Conservation (phyloP, 768 basidiomycete genomes). For the Suillus discolor region DNA sequence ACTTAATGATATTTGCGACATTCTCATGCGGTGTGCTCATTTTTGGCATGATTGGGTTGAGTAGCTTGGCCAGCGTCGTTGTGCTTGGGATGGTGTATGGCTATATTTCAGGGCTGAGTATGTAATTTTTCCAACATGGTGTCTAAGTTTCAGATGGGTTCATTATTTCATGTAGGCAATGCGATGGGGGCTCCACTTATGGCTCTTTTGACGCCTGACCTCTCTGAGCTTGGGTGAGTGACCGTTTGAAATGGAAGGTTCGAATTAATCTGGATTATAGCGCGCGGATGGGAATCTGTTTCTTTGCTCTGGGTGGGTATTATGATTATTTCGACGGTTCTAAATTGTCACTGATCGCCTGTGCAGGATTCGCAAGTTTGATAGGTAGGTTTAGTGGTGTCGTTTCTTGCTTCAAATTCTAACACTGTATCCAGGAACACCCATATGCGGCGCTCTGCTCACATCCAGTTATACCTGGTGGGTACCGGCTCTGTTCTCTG, state of each 20-base stretch:
- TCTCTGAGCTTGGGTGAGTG: slow-evolving; percentile 52
- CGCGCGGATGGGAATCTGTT: slow-evolving; percentile 49
- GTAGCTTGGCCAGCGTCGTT: slow-evolving; percentile 39
- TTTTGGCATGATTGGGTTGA: slow-evolving; percentile 47
- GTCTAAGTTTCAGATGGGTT: background rate
- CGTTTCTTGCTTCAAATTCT: slow-evolving; percentile 13
- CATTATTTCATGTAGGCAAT: slow-evolving; percentile 30
- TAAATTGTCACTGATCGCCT: too few relatives aligned
- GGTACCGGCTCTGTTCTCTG: slow-evolving; percentile 56
- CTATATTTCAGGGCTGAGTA: slow-evolving; percentile 48
- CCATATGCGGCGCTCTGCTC: slow-evolving; percentile 59
- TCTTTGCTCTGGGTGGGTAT: slow-evolving; percentile 41
- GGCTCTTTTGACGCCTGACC: slow-evolving; percentile 42
- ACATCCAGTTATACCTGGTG: slow-evolving; percentile 55
- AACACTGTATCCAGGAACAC: slow-evolving; percentile 43
- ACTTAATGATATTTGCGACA: slow-evolving; percentile 41
- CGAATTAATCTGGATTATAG: too few relatives aligned
- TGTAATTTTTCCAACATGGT: too few relatives aligned
- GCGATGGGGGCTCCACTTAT: slow-evolving; percentile 46
- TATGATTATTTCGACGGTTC: too few relatives aligned
- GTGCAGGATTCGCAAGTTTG: slow-evolving; percentile 25
- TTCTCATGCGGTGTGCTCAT: slow-evolving; percentile 40
- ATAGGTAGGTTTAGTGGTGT: slow-evolving; percentile 18
- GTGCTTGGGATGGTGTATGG: slow-evolving; percentile 50
- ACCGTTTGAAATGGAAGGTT: too few relatives aligned